phyloP scores from a whole-genome alignment of 1,284 basidiomycete species.

The Ceratobasidium sp. region DNA sequence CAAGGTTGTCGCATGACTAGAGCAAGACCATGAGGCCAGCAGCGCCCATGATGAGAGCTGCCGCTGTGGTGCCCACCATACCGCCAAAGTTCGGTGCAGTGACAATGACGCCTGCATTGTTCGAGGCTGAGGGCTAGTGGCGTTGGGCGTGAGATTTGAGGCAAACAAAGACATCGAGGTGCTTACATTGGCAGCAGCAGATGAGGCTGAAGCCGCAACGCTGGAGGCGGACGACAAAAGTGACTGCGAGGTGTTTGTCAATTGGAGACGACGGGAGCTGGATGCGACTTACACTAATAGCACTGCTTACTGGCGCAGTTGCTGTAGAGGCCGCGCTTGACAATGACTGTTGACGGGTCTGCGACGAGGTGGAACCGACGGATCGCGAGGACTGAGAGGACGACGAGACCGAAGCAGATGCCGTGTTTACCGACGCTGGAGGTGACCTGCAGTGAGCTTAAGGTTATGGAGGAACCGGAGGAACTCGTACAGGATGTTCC shows the following conservation, averaged over 20 bases:
- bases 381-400: conserved; percentile 23
- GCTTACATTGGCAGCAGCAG: conserved; percentile 37
- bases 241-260: conserved; percentile 10
- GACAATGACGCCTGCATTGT: conserved; percentile 19
- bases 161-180: not conserved
- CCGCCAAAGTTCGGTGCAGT: conserved; percentile 25
- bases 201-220: conserved; percentile 20
- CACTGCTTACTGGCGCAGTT: conserved; percentile 17
- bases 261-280: not conserved
- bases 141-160: not conserved
- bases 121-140: conserved; percentile 14
- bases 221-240: conserved; percentile 10
- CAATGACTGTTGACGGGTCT: not conserved
- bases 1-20: conserved; percentile 1
- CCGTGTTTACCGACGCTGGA: conserved; percentile 26
- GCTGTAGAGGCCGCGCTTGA: not conserved
- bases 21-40: conserved; percentile 37
- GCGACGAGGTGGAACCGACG: not conserved
- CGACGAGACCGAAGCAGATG: conserved; percentile 15
- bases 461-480: not conserved
- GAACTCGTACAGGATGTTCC: not conserved
- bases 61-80: conserved; percentile 23
- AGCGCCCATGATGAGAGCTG: conserved; percentile 32
- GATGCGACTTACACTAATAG: conserved; percentile 10
- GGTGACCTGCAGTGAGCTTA: not conserved